Conservation (phyloP, 352 stramenopile genomes). For the Phytopythium montanum region DNA sequence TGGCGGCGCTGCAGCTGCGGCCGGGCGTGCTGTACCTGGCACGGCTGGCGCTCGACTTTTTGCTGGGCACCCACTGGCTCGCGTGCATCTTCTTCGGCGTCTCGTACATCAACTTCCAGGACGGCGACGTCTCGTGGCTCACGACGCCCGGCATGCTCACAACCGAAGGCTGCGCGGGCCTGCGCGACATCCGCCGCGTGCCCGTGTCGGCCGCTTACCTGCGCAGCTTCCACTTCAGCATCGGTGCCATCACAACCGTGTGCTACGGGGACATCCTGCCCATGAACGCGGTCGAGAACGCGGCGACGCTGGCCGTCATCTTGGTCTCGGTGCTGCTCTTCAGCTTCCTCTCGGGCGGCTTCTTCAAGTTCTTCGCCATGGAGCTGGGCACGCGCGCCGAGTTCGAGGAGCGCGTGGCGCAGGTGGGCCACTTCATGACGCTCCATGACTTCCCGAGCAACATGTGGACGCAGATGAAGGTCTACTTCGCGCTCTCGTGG, state of each 20-base stretch:
- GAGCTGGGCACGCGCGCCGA: constrained; percentile 58
- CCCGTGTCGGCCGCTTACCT: constrained; percentile 35
- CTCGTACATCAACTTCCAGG: constrained; percentile 41
- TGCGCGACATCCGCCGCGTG: constrained; percentile 30
- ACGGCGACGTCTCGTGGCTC: constrained; percentile 44
- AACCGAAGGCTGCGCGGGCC: constrained; percentile 25
- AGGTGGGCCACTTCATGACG: constrained; percentile 56
- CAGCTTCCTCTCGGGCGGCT: constrained; percentile 67
- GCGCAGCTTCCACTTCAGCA: constrained; percentile 64
- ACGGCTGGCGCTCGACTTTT: constrained; percentile 44
- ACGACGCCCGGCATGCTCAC: constrained; percentile 54
- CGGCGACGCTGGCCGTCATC: constrained; percentile 51
- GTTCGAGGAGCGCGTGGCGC: constrained; percentile 60
- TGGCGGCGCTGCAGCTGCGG: constrained; percentile 14
- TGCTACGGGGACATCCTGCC: constrained; percentile 69
- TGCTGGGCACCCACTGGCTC: constrained; percentile 51
- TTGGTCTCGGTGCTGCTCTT: constrained; percentile 66
- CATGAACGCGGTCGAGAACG: constrained; percentile 57
- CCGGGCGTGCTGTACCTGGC: constrained; percentile 33
- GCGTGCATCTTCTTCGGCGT: constrained; percentile 50
- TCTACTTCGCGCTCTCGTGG: constrained; percentile 71
- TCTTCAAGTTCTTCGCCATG: constrained; percentile 70
- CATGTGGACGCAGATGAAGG: constrained; percentile 68
- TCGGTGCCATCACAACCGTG: constrained; percentile 72
- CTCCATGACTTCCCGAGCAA: constrained; percentile 53